A percentile compares a stretch with the other conserved stretches of the same genome.
phyloP scores from a whole-genome alignment of 2,329 filamentous ascomycete genomes.

The Aspergillus sojae region DNA sequence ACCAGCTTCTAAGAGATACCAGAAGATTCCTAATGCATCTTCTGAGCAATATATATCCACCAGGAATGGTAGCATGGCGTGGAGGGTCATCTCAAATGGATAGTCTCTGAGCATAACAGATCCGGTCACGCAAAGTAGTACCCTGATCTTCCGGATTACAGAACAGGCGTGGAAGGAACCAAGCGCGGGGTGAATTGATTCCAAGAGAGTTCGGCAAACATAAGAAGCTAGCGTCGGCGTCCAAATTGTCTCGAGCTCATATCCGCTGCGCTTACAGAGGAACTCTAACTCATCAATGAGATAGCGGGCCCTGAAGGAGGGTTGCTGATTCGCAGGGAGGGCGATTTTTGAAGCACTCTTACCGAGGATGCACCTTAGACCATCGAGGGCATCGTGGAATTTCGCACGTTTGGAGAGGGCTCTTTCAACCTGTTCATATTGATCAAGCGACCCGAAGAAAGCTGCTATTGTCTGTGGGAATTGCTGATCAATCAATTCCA shows the following conservation, averaged over 20 bases:
- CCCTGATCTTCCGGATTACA: constrained; percentile 80
- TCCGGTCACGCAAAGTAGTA: constrained; percentile 79
- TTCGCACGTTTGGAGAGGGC: constrained; percentile 62
- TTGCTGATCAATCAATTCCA: constrained; percentile 64
- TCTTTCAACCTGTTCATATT: constrained; percentile 73
- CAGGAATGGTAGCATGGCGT: constrained; percentile 75
- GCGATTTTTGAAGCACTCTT: constrained; percentile 66
- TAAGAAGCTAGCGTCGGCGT: constrained; percentile 73
- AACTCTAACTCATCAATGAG: constrained; percentile 75
- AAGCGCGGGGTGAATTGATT: constrained; percentile 77
- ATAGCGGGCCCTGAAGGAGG: constrained; percentile 78
- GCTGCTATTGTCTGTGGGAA: constrained; percentile 77
- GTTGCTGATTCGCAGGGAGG: constrained; percentile 80
- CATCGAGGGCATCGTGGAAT: constrained; percentile 63
- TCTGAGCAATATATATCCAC: constrained; percentile 85
- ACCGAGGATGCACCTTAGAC: constrained; percentile 69
- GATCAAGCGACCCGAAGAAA: constrained; percentile 76
- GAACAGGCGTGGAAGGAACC: constrained; percentile 86
- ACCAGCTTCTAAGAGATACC: constrained; percentile 77
- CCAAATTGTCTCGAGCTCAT: constrained; percentile 70
- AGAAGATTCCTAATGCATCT: constrained; percentile 82
- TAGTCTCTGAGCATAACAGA: constrained; percentile 74
- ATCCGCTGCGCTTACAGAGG: constrained; percentile 72
- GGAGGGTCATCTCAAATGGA: constrained; percentile 85
- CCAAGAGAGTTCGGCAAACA: constrained; percentile 75